Evolutionary conservation across 179 eudicot genomes (phyloP).

Genomic region (Spinacia oleracea): DNA sequence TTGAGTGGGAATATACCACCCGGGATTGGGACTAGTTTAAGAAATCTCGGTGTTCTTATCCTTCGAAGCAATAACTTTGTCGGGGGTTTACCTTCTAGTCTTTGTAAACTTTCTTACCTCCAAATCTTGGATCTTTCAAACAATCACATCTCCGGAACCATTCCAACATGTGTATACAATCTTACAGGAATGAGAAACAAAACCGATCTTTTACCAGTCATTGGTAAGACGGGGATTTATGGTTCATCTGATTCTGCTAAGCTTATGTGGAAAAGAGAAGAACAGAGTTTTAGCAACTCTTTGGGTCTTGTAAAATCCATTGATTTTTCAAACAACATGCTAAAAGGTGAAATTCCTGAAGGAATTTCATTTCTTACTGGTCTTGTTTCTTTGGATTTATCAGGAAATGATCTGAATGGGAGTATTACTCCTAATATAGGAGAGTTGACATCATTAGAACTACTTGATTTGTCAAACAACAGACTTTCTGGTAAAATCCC

Average conservation of each 20-base stretch:
- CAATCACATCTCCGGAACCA: slow-evolving; percentile 25
- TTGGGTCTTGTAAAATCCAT: slow-evolving; percentile 2
- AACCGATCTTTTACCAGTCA: neutral
- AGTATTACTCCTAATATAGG: slow-evolving; percentile 10
- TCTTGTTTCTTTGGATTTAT: slow-evolving; percentile 19
- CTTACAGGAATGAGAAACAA: slow-evolving; percentile 22
- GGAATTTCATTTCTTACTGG: slow-evolving; percentile 13
- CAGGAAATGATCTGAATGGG: slow-evolving; percentile 23
- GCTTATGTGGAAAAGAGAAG: slow-evolving; percentile 16
- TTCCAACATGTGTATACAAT: slow-evolving; percentile 28
- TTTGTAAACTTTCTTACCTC: slow-evolving; percentile 22
- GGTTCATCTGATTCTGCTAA: neutral
- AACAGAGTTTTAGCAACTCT: neutral
- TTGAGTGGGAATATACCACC: slow-evolving; percentile 34
- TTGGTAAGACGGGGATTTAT: slow-evolving; percentile 2
- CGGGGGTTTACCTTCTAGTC: slow-evolving; percentile 30
- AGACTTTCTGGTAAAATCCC: slow-evolving; percentile 21
- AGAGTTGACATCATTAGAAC: slow-evolving; percentile 7
- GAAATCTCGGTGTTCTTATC: slow-evolving; percentile 25
- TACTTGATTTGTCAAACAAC: slow-evolving; percentile 24
- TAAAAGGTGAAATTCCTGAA: slow-evolving; percentile 22
- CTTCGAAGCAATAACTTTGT: slow-evolving; percentile 31
- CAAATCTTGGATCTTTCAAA: slow-evolving; percentile 33
- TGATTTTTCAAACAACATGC: slow-evolving; percentile 17
- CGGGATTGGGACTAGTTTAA: slow-evolving; percentile 26